phyloP scores from a whole-genome alignment of 495 filamentous ascomycete genomes.

The Wilcoxina mikolae region DNA sequence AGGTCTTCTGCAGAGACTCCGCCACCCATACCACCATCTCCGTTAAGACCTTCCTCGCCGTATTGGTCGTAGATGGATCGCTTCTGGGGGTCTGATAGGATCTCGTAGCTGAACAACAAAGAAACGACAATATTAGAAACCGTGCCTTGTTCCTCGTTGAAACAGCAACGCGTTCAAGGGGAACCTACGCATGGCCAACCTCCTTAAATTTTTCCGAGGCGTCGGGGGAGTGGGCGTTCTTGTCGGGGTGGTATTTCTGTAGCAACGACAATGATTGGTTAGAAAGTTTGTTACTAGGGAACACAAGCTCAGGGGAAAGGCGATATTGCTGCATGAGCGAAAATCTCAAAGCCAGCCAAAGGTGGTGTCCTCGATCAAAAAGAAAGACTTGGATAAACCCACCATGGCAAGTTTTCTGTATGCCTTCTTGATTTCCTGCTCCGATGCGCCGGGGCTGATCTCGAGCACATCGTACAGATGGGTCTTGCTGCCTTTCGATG shows the following conservation, averaged over 20 bases:
- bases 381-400: conserved; percentile 8
- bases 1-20: conserved; percentile 96
- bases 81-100: conserved; percentile 82
- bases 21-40: conserved; percentile 57
- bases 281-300: neutral
- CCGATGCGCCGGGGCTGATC: conserved; percentile 49
- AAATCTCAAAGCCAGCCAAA: neutral
- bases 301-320: neutral
- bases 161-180: neutral
- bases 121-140: neutral
- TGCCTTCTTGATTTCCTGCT: conserved; percentile 71
- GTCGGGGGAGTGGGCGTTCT: conserved; percentile 85
- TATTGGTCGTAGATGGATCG: conserved; percentile 87
- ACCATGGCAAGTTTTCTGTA: conserved; percentile 59
- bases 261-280: neutral
- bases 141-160: neutral
- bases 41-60: conserved; percentile 89
- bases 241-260: conserved; percentile 48
- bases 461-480: conserved; percentile 52
- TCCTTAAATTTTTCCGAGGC: conserved; percentile 98
- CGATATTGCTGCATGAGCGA: neutral
- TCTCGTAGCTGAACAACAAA: conserved; percentile 48
- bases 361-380: neutral
- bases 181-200: conserved; percentile 54
- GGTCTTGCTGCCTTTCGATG: conserved; percentile 28